phyloP scores from a whole-genome alignment of 148 eudicot species.

The Camellia japonica region DNA sequence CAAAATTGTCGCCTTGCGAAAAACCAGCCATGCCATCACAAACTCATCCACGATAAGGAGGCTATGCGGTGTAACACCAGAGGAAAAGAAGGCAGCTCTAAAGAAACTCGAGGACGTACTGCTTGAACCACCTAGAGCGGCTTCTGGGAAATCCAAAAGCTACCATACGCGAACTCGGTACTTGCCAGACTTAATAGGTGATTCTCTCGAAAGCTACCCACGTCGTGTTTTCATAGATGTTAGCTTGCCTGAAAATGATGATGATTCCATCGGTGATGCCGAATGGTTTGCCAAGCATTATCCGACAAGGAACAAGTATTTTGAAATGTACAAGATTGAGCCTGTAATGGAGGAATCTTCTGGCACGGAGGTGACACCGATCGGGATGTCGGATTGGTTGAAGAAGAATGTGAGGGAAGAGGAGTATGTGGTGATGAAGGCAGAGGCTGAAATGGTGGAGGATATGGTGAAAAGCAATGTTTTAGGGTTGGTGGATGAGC shows the following conservation, averaged over 20 bases:
- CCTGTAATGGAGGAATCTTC: slow-evolving; percentile 31
- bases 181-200: slow-evolving; percentile 59
- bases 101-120: slow-evolving; percentile 59
- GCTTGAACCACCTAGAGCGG: slow-evolving; percentile 53
- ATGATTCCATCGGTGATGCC: slow-evolving; percentile 17
- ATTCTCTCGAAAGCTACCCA: slow-evolving; percentile 58
- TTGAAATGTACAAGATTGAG: slow-evolving; percentile 55
- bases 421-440: slow-evolving; percentile 32
- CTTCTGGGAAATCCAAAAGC: slow-evolving; percentile 38
- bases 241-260: slow-evolving; percentile 27
- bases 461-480: slow-evolving; percentile 52
- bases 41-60: slow-evolving; percentile 21
- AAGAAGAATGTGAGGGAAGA: slow-evolving; percentile 29
- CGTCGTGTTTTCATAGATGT: slow-evolving; percentile 68
- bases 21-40: slow-evolving; percentile 3
- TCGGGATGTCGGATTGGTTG: slow-evolving; percentile 35
- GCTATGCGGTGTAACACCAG: slow-evolving; percentile 26
- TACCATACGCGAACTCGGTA: slow-evolving; percentile 49
- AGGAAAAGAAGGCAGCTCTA: slow-evolving; percentile 45
- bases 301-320: slow-evolving; percentile 56
- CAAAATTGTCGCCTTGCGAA: slow-evolving; percentile 35
- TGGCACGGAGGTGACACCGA: neutral
- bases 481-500: slow-evolving; percentile 50
- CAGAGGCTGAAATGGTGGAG: slow-evolving; percentile 40
- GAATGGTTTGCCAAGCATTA: slow-evolving; percentile 70